Evolutionary conservation across 495 filamentous ascomycete genomes (phyloP).

Genomic region (Talaromyces thailandensis): DNA sequence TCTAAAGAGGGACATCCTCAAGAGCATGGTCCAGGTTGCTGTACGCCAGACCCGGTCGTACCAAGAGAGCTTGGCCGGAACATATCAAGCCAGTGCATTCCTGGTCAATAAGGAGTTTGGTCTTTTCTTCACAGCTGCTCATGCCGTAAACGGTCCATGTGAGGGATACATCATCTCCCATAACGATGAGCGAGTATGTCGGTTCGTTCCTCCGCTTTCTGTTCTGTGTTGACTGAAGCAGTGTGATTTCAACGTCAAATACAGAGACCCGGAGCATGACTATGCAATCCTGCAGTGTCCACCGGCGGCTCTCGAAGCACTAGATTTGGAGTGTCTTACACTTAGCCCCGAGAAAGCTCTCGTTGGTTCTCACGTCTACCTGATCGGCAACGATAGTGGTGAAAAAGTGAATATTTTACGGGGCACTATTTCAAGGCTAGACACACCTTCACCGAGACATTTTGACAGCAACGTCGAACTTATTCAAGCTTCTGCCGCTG

Average conservation of each 20-base stretch:
- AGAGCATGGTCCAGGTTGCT: slow-evolving; percentile 6
- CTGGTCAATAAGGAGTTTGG: slow-evolving; percentile 1
- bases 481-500: slow-evolving; percentile 4
- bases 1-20: slow-evolving; percentile 1
- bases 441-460: neutral
- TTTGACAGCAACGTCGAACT: slow-evolving; percentile 6
- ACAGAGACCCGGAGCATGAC: slow-evolving; percentile 4
- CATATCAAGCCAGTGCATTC: slow-evolving; percentile 6
- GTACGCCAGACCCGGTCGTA: slow-evolving; percentile 4
- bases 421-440: slow-evolving; percentile 1
- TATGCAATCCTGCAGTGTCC: slow-evolving; percentile 5
- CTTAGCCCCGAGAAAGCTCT: neutral
- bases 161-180: slow-evolving; percentile 6
- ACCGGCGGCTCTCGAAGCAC: neutral
- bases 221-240: neutral
- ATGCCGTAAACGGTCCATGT: slow-evolving; percentile 4
- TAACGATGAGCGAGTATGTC: slow-evolving; percentile 1
- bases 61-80: neutral
- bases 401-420: slow-evolving; percentile 4
- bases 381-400: slow-evolving; percentile 5
- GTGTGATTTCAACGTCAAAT: slow-evolving; percentile 6
- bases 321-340: slow-evolving; percentile 2
- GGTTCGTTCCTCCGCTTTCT: neutral
- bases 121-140: slow-evolving; percentile 2
- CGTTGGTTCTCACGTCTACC: slow-evolving; percentile 3